These are phyloP conservation scores for Penicillium malachiteum DNA, from an alignment of 495 filamentous ascomycete genomes.

Conservation along the genomic window DNA sequence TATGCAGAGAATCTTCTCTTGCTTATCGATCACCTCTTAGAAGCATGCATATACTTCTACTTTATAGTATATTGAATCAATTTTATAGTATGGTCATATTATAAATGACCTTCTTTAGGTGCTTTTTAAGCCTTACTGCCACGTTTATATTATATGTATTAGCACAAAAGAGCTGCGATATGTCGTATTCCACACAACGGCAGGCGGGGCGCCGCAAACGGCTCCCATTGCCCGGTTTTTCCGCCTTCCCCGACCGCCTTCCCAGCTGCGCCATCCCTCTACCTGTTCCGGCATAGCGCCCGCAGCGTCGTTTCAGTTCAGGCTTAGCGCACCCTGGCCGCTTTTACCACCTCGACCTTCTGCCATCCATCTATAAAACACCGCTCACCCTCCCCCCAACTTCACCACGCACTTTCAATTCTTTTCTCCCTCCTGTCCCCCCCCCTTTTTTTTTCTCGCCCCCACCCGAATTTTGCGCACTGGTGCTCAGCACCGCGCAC, in stretches of 20 bases:
- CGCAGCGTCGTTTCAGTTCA: not conserved
- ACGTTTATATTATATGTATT: too few species aligned
- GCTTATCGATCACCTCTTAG: too few species aligned
- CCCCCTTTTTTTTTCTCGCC: conserved; percentile 4
- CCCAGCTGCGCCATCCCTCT: conserved; percentile 4
- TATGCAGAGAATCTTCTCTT: too few species aligned
- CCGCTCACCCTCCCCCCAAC: conserved; percentile 6
- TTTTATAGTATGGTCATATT: too few species aligned
- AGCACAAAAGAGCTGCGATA: too few species aligned
- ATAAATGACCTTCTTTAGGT: too few species aligned
- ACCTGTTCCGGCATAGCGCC: conserved; percentile 4
- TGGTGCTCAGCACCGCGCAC: conserved; percentile 7
- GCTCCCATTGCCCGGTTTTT: conserved; percentile 9
- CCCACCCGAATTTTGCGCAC: conserved; percentile 2
- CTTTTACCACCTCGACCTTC: conserved; percentile 7
- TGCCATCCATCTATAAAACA: conserved; percentile 18
- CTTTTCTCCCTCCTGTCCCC: not conserved
- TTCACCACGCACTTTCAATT: conserved; percentile 12
- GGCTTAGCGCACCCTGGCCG: conserved; percentile 8
- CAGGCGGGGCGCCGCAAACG: conserved; percentile 14
- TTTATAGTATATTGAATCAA: too few species aligned
- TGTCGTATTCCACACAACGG: too few species aligned
- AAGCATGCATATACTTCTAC: too few species aligned
- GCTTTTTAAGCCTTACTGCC: too few species aligned
- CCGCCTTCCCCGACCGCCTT: conserved; percentile 14